Percentiles rank a stretch among this genome's conserved stretches.
Evolutionary conservation across 2,329 filamentous ascomycete species (phyloP).

Genomic region (Bimuria novae-zelandiae): DNA sequence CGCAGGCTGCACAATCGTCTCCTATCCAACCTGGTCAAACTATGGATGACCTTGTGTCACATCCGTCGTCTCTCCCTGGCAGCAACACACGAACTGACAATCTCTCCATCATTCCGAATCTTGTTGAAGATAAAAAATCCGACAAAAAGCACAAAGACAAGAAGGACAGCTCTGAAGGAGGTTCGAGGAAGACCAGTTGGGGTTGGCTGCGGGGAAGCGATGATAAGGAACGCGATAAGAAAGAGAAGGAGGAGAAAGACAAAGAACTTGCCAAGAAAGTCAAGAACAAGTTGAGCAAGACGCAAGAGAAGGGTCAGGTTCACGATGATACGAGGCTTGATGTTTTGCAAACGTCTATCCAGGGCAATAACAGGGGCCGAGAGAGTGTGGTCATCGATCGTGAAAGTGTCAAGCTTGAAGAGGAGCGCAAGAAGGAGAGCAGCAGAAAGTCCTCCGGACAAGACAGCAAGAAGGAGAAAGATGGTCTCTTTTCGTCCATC

Average conservation of each 20-base stretch:
- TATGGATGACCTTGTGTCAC: slow-evolving; percentile 67
- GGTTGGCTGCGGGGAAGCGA: slow-evolving; percentile 74
- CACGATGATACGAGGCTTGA: slow-evolving; percentile 85
- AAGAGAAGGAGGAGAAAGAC: slow-evolving; percentile 48
- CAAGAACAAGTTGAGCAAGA: slow-evolving; percentile 70
- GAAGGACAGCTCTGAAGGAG: slow-evolving; percentile 68
- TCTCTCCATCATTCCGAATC: slow-evolving; percentile 78
- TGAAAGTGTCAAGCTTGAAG: slow-evolving; percentile 73
- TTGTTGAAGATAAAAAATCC: slow-evolving; percentile 69
- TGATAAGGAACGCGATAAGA: slow-evolving; percentile 68
- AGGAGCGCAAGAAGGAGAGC: slow-evolving; percentile 82
- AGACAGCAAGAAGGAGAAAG: slow-evolving; percentile 84
- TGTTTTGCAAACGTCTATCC: slow-evolving; percentile 84
- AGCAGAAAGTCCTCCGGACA: slow-evolving; percentile 68
- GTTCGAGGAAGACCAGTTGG: slow-evolving; percentile 77
- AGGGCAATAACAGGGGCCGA: slow-evolving; percentile 65
- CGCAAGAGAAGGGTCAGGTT: slow-evolving; percentile 54
- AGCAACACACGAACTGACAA: slow-evolving; percentile 74
- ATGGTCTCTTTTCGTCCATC: slow-evolving; percentile 89
- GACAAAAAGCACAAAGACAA: slow-evolving; percentile 76
- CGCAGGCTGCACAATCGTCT: slow-evolving; percentile 37
- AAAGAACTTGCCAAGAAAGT: slow-evolving; percentile 50
- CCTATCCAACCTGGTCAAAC: slow-evolving; percentile 53
- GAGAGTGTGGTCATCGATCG: slow-evolving; percentile 86
- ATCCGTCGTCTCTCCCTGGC: slow-evolving; percentile 71